phyloP scores from a whole-genome alignment of 352 stramenopile species.

The Pythium dissimile region DNA sequence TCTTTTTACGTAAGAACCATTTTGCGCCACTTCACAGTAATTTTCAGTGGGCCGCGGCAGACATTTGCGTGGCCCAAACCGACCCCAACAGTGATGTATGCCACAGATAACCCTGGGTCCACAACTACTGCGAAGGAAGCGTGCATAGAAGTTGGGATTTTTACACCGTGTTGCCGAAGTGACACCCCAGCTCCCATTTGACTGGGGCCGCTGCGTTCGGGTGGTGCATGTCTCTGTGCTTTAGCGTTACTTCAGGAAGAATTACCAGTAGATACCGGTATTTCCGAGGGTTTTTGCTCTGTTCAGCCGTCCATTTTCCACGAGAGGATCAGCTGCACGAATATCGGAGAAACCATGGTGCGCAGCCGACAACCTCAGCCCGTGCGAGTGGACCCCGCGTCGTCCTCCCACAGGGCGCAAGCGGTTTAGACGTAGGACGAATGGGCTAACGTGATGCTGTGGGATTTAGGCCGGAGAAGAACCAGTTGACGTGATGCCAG shows the following conservation, averaged over 20 bases:
- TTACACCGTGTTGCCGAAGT: too few species aligned
- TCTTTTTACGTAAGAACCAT: slow-evolving; percentile 15
- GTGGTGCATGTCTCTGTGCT: slow-evolving; percentile 24
- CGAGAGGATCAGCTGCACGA: slow-evolving; percentile 24
- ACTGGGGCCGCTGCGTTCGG: too few species aligned
- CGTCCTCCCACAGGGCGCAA: background rate
- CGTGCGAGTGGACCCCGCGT: background rate
- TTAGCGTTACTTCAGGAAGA: slow-evolving; percentile 20
- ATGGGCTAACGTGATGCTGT: slow-evolving; percentile 3
- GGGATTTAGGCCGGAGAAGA: slow-evolving; percentile 75
- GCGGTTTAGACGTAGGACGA: background rate
- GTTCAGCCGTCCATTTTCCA: slow-evolving; percentile 44
- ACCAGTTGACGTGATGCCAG: slow-evolving; percentile 91
- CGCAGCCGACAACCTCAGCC: background rate
- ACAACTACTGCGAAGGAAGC: too few species aligned
- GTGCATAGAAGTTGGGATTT: too few species aligned
- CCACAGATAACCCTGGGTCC: too few species aligned
- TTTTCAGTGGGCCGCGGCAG: slow-evolving; percentile 4
- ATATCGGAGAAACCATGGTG: slow-evolving; percentile 26
- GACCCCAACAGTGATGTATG: too few species aligned
- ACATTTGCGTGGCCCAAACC: too few species aligned
- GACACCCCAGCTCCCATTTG: too few species aligned
- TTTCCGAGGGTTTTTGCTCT: slow-evolving; percentile 25
- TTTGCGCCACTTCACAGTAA: slow-evolving; percentile 16
- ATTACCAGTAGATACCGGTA: slow-evolving; percentile 24